Evolutionary conservation across 2,329 filamentous ascomycete species (phyloP).

Genomic region (Dactylella cylindrospora): DNA sequence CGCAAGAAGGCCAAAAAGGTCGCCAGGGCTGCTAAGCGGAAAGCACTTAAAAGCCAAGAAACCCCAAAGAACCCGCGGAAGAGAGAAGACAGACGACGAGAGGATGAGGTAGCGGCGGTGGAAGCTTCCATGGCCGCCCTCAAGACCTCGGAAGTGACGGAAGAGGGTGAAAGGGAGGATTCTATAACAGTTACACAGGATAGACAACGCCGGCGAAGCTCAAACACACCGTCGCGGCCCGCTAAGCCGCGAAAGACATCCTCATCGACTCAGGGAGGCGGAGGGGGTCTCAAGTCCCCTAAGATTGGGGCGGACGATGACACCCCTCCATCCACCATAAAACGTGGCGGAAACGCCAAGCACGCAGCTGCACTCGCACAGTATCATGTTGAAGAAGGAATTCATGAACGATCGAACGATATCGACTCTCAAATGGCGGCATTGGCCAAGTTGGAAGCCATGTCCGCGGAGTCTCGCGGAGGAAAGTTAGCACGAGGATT

Average conservation of each 20-base stretch:
- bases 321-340: neutral
- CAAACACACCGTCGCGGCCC: slow-evolving; percentile 31
- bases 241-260: slow-evolving; percentile 41
- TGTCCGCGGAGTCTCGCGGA: slow-evolving; percentile 20
- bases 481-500: slow-evolving; percentile 37
- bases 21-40: slow-evolving; percentile 35
- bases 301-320: slow-evolving; percentile 29
- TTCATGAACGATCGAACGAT: slow-evolving; percentile 35
- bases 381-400: slow-evolving; percentile 41
- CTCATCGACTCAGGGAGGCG: slow-evolving; percentile 26
- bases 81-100: slow-evolving; percentile 34
- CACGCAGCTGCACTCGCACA: slow-evolving; percentile 27
- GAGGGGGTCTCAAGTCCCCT: slow-evolving; percentile 26
- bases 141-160: slow-evolving; percentile 10
- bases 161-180: slow-evolving; percentile 12
- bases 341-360: slow-evolving; percentile 23
- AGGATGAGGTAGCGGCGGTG: slow-evolving; percentile 33
- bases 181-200: slow-evolving; percentile 20
- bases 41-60: slow-evolving; percentile 35
- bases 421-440: slow-evolving; percentile 42
- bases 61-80: slow-evolving; percentile 34
- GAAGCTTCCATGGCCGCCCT: slow-evolving; percentile 35
- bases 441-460: slow-evolving; percentile 24
- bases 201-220: slow-evolving; percentile 41
- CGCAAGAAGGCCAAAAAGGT: slow-evolving; percentile 42